These are phyloP conservation scores for Odontarrhena argentea DNA, from an alignment of 345 rosid genomes.

Conservation along the genomic window DNA sequence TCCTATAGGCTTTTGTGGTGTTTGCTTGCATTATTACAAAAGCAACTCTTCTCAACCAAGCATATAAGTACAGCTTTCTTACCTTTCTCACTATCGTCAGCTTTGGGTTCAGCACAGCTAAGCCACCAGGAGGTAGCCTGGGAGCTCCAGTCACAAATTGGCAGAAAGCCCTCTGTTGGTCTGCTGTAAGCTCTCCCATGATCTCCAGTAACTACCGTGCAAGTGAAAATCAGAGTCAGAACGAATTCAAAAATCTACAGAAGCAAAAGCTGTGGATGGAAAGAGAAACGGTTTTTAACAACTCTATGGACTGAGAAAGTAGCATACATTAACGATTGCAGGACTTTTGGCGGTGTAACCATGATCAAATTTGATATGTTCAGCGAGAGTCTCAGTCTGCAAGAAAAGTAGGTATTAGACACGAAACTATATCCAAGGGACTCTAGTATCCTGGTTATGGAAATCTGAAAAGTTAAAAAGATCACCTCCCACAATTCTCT, in stretches of 20 bases:
- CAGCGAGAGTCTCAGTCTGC: constrained; percentile 88
- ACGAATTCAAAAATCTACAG: constrained; percentile 11
- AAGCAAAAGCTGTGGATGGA: not conserved
- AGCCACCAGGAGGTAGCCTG: constrained; percentile 97
- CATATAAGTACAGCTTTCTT: constrained; percentile 19
- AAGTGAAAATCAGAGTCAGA: constrained; percentile 9
- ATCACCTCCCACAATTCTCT: constrained; percentile 98
- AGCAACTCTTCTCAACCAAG: not conserved
- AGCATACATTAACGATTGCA: constrained; percentile 71
- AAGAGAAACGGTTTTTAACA: not conserved
- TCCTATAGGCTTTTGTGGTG: too few relatives aligned
- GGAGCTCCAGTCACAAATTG: constrained; percentile 99
- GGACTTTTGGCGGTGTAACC: constrained; percentile 98
- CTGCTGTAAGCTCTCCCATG: constrained; percentile 96
- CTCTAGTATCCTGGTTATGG: not conserved
- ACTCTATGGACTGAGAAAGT: constrained; percentile 6
- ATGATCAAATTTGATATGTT: constrained; percentile 96
- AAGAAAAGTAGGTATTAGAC: constrained; percentile 13
- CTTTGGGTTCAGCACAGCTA: constrained; percentile 94
- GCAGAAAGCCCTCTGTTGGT: constrained; percentile 97
- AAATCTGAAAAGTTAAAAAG: constrained; percentile 1
- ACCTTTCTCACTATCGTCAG: constrained; percentile 98
- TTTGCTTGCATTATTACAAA: not conserved
- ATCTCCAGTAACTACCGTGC: constrained; percentile 82
- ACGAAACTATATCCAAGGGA: not conserved